Evolutionary conservation across 352 stramenopile genomes (phyloP).

Genomic region (Globisporangium spiculum): DNA sequence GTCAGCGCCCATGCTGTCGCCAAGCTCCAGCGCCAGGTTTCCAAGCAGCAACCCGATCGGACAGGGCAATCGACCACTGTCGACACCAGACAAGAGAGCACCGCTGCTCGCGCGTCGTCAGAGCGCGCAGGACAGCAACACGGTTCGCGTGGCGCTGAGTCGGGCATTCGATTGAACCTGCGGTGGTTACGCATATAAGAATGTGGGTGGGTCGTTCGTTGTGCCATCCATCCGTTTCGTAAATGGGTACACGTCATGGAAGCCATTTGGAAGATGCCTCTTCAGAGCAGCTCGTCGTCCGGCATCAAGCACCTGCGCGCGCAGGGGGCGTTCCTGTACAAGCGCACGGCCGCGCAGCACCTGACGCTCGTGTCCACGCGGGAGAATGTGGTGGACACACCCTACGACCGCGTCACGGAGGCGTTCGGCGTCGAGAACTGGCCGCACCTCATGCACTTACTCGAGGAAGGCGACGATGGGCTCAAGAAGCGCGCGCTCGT

Average conservation of each 20-base stretch:
- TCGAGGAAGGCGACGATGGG: constrained; percentile 48
- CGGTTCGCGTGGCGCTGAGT: neutral
- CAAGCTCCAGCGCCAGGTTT: neutral
- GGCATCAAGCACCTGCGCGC: constrained; percentile 55
- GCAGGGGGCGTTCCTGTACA: constrained; percentile 58
- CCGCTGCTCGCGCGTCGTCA: neutral
- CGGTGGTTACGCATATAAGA: constrained; percentile 10
- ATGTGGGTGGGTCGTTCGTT: neutral
- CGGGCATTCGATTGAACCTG: neutral
- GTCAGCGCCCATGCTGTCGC: neutral
- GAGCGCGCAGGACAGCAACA: constrained; percentile 8
- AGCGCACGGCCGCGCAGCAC: constrained; percentile 59
- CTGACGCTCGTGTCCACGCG: constrained; percentile 54
- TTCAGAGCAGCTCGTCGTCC: constrained; percentile 1
- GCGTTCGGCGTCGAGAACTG: constrained; percentile 72
- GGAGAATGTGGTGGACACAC: constrained; percentile 43
- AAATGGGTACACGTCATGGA: constrained; percentile 1
- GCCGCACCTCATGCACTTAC: constrained; percentile 56
- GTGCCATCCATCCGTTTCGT: constrained; percentile 3
- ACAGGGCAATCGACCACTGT: neutral
- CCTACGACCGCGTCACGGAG: constrained; percentile 63
- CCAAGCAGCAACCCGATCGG: neutral
- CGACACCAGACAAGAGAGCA: constrained; percentile 8
- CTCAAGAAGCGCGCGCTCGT: constrained; percentile 51
- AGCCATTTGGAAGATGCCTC: neutral